Evolutionary conservation across 345 rosid species (phyloP).

Genomic region (Geranium brycei): DNA sequence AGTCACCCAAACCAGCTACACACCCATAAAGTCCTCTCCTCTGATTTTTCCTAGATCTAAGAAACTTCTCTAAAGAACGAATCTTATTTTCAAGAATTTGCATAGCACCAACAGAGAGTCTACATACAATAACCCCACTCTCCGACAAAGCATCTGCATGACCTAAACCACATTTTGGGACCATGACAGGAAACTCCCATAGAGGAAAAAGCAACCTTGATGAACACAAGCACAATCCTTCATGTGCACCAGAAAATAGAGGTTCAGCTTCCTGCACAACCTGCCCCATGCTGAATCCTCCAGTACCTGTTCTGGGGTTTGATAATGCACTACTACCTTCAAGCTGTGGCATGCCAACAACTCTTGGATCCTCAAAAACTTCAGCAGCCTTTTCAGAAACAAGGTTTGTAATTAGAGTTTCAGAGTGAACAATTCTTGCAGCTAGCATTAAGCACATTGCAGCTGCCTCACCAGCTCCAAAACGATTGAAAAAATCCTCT

Average conservation of each 20-base stretch:
- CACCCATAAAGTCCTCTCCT: conserved; percentile 92
- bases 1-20: conserved; percentile 84
- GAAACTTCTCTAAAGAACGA: conserved; percentile 73
- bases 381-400: conserved; percentile 92
- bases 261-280: conserved; percentile 98
- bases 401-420: conserved; percentile 52
- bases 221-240: conserved; percentile 87
- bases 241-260: conserved; percentile 82
- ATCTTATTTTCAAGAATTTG: conserved; percentile 73
- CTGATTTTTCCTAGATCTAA: conserved; percentile 81
- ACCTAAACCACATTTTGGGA: conserved; percentile 35
- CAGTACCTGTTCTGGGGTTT: conserved; percentile 66
- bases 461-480: conserved; percentile 98
- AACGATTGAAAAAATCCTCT: conserved; percentile 89
- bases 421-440: conserved; percentile 71
- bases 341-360: conserved; percentile 93
- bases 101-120: conserved; percentile 74
- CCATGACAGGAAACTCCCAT: conserved; percentile 86
- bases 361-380: conserved; percentile 88
- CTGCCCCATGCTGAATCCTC: conserved; percentile 99
- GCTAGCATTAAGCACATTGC: conserved; percentile 97
- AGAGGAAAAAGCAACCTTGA: conserved; percentile 84
- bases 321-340: conserved; percentile 70
- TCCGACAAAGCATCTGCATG: conserved; percentile 33
- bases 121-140: conserved; percentile 49